Percentiles rank a stretch among this genome's conserved stretches.
Conservation (phyloP, 2,329 filamentous ascomycete genomes). For the Fusarium setosum region DNA sequence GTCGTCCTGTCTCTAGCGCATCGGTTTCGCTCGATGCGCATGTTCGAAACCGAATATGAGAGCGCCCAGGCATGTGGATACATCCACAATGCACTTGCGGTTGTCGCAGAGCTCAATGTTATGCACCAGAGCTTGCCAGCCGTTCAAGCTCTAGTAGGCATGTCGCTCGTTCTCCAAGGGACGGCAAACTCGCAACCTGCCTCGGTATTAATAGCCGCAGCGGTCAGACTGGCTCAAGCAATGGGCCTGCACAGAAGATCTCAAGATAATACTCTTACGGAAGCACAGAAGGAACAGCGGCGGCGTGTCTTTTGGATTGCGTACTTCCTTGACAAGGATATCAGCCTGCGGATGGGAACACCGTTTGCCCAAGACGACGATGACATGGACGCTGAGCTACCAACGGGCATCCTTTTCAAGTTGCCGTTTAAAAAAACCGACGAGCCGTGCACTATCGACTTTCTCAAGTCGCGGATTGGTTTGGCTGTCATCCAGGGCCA, state of each 20-base stretch:
- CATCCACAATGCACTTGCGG: slow-evolving; percentile 33
- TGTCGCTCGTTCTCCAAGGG: slow-evolving; percentile 38
- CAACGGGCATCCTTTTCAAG: slow-evolving; percentile 3
- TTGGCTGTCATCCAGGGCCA: slow-evolving; percentile 42
- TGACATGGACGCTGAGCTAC: slow-evolving; percentile 43
- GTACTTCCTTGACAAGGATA: slow-evolving; percentile 40
- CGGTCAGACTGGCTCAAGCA: slow-evolving; percentile 37
- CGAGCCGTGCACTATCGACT: slow-evolving; percentile 10
- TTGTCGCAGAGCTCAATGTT: slow-evolving; percentile 34
- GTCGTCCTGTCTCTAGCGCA: slow-evolving; percentile 36
- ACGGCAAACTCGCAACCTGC: slow-evolving; percentile 35
- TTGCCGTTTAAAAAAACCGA: not conserved
- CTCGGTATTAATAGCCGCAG: slow-evolving; percentile 33
- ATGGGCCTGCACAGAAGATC: slow-evolving; percentile 35
- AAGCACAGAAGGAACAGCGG: slow-evolving; percentile 26
- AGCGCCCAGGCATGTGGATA: slow-evolving; percentile 28
- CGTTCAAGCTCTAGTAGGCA: slow-evolving; percentile 41
- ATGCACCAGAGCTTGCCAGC: slow-evolving; percentile 22
- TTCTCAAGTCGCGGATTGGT: slow-evolving; percentile 39
- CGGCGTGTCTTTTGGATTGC: slow-evolving; percentile 40
- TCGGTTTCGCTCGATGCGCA: slow-evolving; percentile 36
- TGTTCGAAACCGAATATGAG: slow-evolving; percentile 19
- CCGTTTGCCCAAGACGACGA: slow-evolving; percentile 42
- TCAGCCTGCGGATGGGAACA: slow-evolving; percentile 37
- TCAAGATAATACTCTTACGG: slow-evolving; percentile 1